These are phyloP conservation scores for Tetracentron sinense DNA, from an alignment of 164 flowering plant genomes.

Conservation along the genomic window DNA sequence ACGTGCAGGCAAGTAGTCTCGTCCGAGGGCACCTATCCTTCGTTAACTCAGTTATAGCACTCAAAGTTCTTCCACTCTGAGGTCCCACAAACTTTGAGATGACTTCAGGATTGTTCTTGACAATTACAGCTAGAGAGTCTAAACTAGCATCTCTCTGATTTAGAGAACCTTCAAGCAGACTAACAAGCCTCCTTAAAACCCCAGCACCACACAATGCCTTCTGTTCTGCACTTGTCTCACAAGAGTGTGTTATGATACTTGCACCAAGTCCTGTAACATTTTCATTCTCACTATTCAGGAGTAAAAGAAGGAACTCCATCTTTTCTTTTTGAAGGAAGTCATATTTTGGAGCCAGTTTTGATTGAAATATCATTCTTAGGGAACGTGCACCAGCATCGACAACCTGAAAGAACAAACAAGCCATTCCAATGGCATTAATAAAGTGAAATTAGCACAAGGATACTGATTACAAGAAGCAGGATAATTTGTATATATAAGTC, in stretches of 20 bases:
- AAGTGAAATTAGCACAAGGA: neutral
- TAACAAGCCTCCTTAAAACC: slow-evolving; percentile 48
- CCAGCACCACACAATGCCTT: slow-evolving; percentile 65
- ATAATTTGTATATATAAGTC: neutral
- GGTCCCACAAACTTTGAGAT: slow-evolving; percentile 45
- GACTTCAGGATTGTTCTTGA: slow-evolving; percentile 58
- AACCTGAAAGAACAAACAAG: slow-evolving; percentile 49
- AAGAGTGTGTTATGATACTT: slow-evolving; percentile 81
- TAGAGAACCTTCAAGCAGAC: slow-evolving; percentile 67
- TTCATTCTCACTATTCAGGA: slow-evolving; percentile 72
- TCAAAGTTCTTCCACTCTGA: slow-evolving; percentile 55
- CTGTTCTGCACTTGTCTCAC: slow-evolving; percentile 69
- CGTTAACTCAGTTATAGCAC: slow-evolving; percentile 46
- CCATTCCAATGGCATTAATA: neutral
- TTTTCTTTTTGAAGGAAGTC: slow-evolving; percentile 53
- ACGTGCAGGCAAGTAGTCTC: slow-evolving; percentile 71
- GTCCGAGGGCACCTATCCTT: slow-evolving; percentile 73
- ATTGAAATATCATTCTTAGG: slow-evolving; percentile 82
- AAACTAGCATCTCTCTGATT: slow-evolving; percentile 81
- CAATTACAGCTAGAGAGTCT: slow-evolving; percentile 66
- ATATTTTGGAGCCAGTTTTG: slow-evolving; percentile 83
- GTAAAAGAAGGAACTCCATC: slow-evolving; percentile 60
- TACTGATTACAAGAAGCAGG: neutral
- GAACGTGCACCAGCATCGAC: slow-evolving; percentile 95
- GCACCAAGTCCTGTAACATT: slow-evolving; percentile 86